Evolutionary conservation across 441 rosid species (phyloP), one percentile per base, ranked within the genome.

Genomic region (Theobroma grandiflorum): DNA sequence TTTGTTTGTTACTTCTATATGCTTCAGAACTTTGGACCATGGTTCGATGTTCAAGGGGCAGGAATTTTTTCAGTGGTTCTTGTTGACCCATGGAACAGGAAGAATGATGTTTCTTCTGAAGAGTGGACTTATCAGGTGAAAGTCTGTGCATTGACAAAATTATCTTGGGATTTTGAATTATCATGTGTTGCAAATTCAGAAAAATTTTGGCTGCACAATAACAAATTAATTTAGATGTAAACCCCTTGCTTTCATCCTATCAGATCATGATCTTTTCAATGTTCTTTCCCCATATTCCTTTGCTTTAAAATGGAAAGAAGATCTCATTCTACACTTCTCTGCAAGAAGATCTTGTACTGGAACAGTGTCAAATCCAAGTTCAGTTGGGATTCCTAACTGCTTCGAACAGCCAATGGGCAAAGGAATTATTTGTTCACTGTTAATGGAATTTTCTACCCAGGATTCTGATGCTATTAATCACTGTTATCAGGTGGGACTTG

Each of bases 71-170:
- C 86, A 2, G 94, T 89, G 63, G 8, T 77, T 16, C 75, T 92
- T 35, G 50, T 78, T 69, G 85, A 74, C 70, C 71, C 65, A 58
- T 83, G 49, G 20, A 79, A 84, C 18, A 71, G 18, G 58, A 89
- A 57, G 72, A 74, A 53, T 33, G 74, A 87, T 72, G 85, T 89
- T 75, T 85, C 93, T 65, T 78, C 82, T 8, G 84, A 76, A 43
- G 75, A 84, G 77, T 92, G 94, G 96, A 85, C 89, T 58, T 91
- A 92, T 83, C 90, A 92, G 94, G 96, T 90, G 73, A 22, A 81
- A 74, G 69, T 69, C 67, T 71, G 40, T 72, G 53, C 58, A 26
- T 16, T 20, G 35, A 61, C 40, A 61, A 40, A 43, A 73, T 12
- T 22, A 70, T 55, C 26, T 50, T 38, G 14, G 20, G 22, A 22